A percentile compares a stretch with the other conserved stretches of the same genome.
Evolutionary conservation across 441 rosid genomes (phyloP).

Genomic region (Pelargonium citronellum): DNA sequence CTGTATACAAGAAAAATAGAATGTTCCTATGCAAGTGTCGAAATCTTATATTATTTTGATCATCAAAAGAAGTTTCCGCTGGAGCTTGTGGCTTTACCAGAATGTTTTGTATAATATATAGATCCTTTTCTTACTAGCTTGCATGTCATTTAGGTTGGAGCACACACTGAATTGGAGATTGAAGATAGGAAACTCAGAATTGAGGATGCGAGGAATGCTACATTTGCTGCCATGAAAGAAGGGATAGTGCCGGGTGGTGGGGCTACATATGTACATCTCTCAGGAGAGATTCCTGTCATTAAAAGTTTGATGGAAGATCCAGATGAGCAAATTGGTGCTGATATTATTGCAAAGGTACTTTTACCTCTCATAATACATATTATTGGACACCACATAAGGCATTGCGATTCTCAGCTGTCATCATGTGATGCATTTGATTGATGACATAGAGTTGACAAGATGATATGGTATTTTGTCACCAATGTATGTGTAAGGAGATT

Average conservation of each 20-base stretch:
- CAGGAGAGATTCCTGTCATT: slow-evolving; percentile 42
- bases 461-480: background rate
- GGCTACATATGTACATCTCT: slow-evolving; percentile 61
- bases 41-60: background rate
- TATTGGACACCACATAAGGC: background rate
- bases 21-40: background rate
- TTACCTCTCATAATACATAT: background rate
- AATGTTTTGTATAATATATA: background rate
- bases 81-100: slow-evolving; percentile 1
- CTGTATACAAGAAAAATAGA: no score
- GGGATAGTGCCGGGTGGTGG: slow-evolving; percentile 90
- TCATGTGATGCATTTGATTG: background rate
- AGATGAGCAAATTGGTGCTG: slow-evolving; percentile 70
- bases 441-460: background rate
- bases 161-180: slow-evolving; percentile 73
- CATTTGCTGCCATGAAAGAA: slow-evolving; percentile 84
- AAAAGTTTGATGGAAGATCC: slow-evolving; percentile 46
- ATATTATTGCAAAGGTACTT: slow-evolving; percentile 51
- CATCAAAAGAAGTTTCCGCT: background rate
- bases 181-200: slow-evolving; percentile 79
- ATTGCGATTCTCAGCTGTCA: background rate
- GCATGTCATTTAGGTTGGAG: slow-evolving; percentile 55
- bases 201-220: slow-evolving; percentile 81
- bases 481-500: no score
- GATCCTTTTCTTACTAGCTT: slow-evolving; percentile 11